A percentile compares a stretch with the other conserved stretches of the same genome.
Evolutionary conservation across 768 basidiomycete genomes (phyloP).

Genomic region (Gyrodon lividus): DNA sequence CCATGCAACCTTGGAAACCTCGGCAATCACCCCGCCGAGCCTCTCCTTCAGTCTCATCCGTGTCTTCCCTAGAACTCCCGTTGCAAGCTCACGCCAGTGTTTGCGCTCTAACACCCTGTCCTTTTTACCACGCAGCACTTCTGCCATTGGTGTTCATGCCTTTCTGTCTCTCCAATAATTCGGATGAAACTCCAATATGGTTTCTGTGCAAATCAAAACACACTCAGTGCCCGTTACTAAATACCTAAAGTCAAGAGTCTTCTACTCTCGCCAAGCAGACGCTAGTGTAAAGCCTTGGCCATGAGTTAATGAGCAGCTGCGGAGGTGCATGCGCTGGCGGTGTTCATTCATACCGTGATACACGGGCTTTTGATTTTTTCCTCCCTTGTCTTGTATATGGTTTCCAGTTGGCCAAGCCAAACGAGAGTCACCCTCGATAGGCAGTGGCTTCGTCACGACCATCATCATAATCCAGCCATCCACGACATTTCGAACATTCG

Average conservation of each 20-base stretch:
- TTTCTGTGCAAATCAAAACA: too few species aligned
- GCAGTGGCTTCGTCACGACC: too few species aligned
- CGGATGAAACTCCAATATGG: too few species aligned
- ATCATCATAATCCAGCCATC: too few species aligned
- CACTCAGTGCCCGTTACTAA: too few species aligned
- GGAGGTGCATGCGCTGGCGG: not conserved
- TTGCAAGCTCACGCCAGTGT: not conserved
- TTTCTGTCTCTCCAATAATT: not conserved
- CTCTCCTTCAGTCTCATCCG: constrained; percentile 15
- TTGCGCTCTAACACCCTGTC: constrained; percentile 15
- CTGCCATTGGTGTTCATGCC: not conserved
- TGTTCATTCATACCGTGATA: constrained; percentile 1
- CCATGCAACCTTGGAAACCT: constrained; percentile 20
- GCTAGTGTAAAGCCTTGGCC: not conserved
- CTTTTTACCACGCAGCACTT: not conserved
- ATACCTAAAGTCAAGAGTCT: not conserved
- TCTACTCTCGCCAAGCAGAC: not conserved
- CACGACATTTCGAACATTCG: too few species aligned
- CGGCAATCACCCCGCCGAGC: constrained; percentile 18
- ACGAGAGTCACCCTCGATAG: too few species aligned
- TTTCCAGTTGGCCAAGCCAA: not conserved
- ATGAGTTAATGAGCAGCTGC: too few species aligned
- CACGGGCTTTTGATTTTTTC: not conserved
- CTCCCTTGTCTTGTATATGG: not conserved
- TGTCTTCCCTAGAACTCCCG: constrained; percentile 14